Evolutionary conservation across 192 early-diverging fungal species (phyloP).

Genomic region (Phlyctochytrium bullatum): DNA sequence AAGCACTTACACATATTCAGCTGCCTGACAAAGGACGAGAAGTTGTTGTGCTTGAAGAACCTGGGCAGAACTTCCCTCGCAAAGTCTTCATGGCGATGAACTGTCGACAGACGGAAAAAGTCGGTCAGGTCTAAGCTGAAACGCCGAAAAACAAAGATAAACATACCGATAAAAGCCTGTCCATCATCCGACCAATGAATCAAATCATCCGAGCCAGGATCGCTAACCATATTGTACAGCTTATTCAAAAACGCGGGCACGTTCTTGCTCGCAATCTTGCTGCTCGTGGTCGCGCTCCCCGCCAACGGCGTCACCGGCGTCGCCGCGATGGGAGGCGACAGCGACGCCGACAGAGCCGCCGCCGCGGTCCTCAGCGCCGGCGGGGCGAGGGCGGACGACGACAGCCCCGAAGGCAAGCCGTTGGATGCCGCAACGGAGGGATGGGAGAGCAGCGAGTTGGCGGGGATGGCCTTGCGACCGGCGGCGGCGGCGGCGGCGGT

Average conservation of each 20-base stretch:
- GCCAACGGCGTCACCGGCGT: too few relatives aligned
- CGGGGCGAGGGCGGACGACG: too few relatives aligned
- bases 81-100: constrained; percentile 53
- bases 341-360: too few relatives aligned
- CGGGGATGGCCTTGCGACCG: too few relatives aligned
- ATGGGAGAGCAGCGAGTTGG: too few relatives aligned
- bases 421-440: too few relatives aligned
- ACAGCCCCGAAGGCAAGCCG: too few relatives aligned
- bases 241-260: constrained; percentile 94
- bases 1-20: constrained; percentile 52
- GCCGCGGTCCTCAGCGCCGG: too few relatives aligned
- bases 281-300: too few relatives aligned
- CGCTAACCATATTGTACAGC: constrained; percentile 92
- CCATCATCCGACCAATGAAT: constrained; percentile 91
- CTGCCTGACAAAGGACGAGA: constrained; percentile 57
- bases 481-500: too few relatives aligned
- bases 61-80: constrained; percentile 49
- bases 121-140: neutral
- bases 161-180: constrained; percentile 73
- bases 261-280: constrained; percentile 30
- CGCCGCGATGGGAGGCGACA: too few relatives aligned
- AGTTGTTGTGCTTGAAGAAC: constrained; percentile 68
- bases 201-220: constrained; percentile 74
- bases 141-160: constrained; percentile 4
- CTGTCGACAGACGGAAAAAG: constrained; percentile 15